Conservation (phyloP, 768 basidiomycete species). For the Daedaleopsis sinensis region DNA sequence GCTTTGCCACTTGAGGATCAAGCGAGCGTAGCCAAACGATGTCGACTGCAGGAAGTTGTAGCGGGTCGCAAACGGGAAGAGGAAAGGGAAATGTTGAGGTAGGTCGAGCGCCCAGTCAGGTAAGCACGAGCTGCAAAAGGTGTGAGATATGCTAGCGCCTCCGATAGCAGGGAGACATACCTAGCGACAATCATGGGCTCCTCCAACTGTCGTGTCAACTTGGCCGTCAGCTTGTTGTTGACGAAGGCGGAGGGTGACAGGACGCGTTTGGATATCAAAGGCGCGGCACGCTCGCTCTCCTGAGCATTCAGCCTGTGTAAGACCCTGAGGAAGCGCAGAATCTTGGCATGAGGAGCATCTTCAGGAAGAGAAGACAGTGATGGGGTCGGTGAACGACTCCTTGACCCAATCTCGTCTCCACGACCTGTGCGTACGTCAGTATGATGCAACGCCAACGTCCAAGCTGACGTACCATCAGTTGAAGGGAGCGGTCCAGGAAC, state of each 20-base stretch:
- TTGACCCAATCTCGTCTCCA: slow-evolving; percentile 48
- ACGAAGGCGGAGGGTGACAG: slow-evolving; percentile 87
- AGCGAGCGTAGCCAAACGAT: slow-evolving; percentile 94
- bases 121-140: slow-evolving; percentile 75
- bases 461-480: slow-evolving; percentile 55
- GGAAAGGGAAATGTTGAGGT: slow-evolving; percentile 95
- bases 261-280: slow-evolving; percentile 53
- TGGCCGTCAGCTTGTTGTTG: slow-evolving; percentile 97
- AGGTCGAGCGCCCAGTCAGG: slow-evolving; percentile 98
- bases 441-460: background rate
- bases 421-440: slow-evolving; percentile 27
- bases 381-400: slow-evolving; percentile 65
- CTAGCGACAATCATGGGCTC: slow-evolving; percentile 99
- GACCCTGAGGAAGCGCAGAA: slow-evolving; percentile 86
- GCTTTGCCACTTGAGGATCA: slow-evolving; percentile 94
- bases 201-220: slow-evolving; percentile 95
- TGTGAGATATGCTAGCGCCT: slow-evolving; percentile 8
- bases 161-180: slow-evolving; percentile 41
- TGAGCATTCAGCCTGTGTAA: slow-evolving; percentile 80
- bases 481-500: slow-evolving; percentile 77
- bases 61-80: slow-evolving; percentile 97
- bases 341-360: slow-evolving; percentile 85
- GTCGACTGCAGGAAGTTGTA: slow-evolving; percentile 98
- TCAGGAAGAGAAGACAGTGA: slow-evolving; percentile 80
- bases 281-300: slow-evolving; percentile 63